Base-by-base conservation (phyloP, 495 filamentous ascomycete genomes). In the Lineolata rhizophorae region DNA sequence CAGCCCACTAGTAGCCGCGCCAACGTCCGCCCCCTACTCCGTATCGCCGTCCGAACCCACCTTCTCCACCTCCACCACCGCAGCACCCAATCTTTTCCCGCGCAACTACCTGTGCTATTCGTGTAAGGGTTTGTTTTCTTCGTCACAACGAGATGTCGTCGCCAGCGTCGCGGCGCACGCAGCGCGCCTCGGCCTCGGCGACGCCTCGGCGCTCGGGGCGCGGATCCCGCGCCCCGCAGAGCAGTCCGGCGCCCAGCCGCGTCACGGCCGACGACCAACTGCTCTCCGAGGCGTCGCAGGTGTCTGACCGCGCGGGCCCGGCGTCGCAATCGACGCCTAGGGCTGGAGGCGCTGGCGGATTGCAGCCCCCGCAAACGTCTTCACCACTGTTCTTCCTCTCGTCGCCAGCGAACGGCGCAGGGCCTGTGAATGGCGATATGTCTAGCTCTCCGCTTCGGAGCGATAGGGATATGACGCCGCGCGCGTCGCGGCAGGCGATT, bases 331-430 rank as follows among this genome's bases (percentile, higher is more conserved):
- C 44, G 37, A 55, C 45, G 45, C 11, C 48, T 46, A 1, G 43
- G 50, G 28, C 8, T 6, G 8, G 8, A 6, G 8, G 9, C 20
- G 32, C 39, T 27, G 27, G 38, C 0, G 32, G 44, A 24, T 32
- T 41, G 29, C 41, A 41, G 31, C 13, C 18, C 39, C 4, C 48
- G 60, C n/a, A n/a, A 18, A 71, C 71, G 2, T 87, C 81, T 2
- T 91, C 82, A 17, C 83, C 83, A 18, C 62, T 90, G 36, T 77
- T 80, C 49, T 87, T 72, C 50, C 70, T 71, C 35, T 87, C 81
- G 1, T 83, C 81, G 10, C 75, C 82, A 3, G 62, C 56, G 8
- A 63, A 58, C 42, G 63, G 54, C 31, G 58, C 51, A 38, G 63
- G 56, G 44, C 65, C 65, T 45, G 69, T 62, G 19, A 59, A 55